Percentiles rank a stretch among this genome's conserved stretches.
These are phyloP conservation scores for Suillus placidus DNA, from an alignment of 768 basidiomycete genomes.

Conservation along the genomic window DNA sequence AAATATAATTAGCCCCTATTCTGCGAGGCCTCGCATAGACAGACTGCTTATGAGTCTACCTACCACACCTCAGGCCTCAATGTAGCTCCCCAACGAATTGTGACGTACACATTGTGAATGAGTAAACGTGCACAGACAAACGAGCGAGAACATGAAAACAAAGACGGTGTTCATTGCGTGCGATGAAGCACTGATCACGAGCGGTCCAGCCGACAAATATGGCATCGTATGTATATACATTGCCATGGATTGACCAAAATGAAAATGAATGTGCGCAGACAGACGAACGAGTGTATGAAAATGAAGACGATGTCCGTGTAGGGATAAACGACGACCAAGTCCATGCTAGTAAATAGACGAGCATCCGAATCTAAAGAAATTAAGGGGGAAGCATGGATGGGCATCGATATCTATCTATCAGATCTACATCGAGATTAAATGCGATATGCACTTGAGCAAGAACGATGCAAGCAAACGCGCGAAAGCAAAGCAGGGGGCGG, in stretches of 20 bases:
- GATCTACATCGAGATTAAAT: neutral
- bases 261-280: neutral
- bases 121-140: neutral
- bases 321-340: neutral
- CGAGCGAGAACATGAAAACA: neutral
- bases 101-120: neutral
- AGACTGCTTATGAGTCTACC: neutral
- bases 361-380: neutral
- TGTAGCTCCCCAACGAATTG: neutral
- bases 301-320: slow-evolving; percentile 1
- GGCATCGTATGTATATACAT: neutral
- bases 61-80: too few species aligned
- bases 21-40: neutral
- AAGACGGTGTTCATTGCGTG: neutral
- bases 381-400: neutral
- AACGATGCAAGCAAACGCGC: neutral
- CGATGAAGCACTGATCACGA: too few species aligned
- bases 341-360: neutral
- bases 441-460: neutral
- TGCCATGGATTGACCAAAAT: neutral
- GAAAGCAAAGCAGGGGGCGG: neutral
- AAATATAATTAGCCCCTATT: neutral
- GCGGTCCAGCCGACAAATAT: too few species aligned
- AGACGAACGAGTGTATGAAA: too few species aligned
- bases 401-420: neutral